These are phyloP conservation scores for Spizellomyces sp. DNA, from an alignment of 192 early-diverging fungal genomes.

Conservation along the genomic window DNA sequence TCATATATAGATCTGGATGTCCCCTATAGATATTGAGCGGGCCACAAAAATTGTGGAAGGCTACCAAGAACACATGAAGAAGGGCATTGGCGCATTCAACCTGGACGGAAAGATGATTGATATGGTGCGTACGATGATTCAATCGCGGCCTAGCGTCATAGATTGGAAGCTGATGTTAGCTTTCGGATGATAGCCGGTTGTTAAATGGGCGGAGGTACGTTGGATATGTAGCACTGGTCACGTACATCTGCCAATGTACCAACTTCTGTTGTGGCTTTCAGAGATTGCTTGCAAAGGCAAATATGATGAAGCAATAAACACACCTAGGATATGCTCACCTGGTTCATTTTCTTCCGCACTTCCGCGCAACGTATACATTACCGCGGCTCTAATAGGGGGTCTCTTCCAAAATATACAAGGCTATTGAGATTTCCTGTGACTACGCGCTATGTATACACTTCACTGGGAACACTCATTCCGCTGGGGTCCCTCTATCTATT, in stretches of 20 bases:
- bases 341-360: too few species aligned
- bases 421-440: too few species aligned
- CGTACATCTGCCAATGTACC: neutral
- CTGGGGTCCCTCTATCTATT: slow-evolving; percentile 8
- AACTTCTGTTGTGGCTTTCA: neutral
- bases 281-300: slow-evolving; percentile 12
- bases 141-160: neutral
- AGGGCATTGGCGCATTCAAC: slow-evolving; percentile 88
- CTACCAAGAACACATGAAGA: slow-evolving; percentile 60
- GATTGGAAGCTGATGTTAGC: neutral
- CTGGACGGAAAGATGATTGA: slow-evolving; percentile 90
- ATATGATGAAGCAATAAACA: slow-evolving; percentile 3
- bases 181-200: slow-evolving; percentile 67
- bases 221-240: too few species aligned
- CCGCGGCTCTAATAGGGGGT: too few species aligned
- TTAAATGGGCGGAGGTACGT: slow-evolving; percentile 77
- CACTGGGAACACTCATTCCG: too few species aligned
- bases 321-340: too few species aligned
- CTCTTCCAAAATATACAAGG: too few species aligned
- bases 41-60: slow-evolving; percentile 74
- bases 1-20: neutral
- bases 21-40: slow-evolving; percentile 57
- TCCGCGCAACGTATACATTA: too few species aligned
- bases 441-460: too few species aligned
- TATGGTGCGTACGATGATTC: slow-evolving; percentile 2